A percentile compares a stretch with the other conserved stretches of the same genome.
phyloP scores from a whole-genome alignment of 306 rosid genomes.

The Medicago truncatula region MtrunA17r5.0-ANR NC_053044.1:25942501-25943000 shows the following conservation, averaged over 20 bases:
- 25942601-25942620: too few relatives aligned
- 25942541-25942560: too few relatives aligned
- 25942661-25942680: not conserved
- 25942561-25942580: too few relatives aligned
- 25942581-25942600: too few relatives aligned
- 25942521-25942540: too few relatives aligned
- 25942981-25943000: not conserved
- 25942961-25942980: slow-evolving; percentile 16
- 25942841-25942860: slow-evolving; percentile 7
- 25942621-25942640: not conserved
- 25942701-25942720: not conserved
- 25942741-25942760: not conserved
- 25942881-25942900: slow-evolving; percentile 25
- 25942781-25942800: not conserved
- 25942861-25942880: slow-evolving; percentile 31
- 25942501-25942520: too few relatives aligned
- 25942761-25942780: not conserved
- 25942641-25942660: not conserved
- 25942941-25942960: slow-evolving; percentile 26
- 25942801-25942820: slow-evolving; percentile 25
- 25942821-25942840: slow-evolving; percentile 12
- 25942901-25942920: slow-evolving; percentile 6
- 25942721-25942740: not conserved
- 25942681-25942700: not conserved
- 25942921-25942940: slow-evolving; percentile 35